These are phyloP conservation scores for Ceratocystis smalleyi DNA, from an alignment of 2,329 filamentous ascomycete genomes.

Conservation along the genomic window DNA sequence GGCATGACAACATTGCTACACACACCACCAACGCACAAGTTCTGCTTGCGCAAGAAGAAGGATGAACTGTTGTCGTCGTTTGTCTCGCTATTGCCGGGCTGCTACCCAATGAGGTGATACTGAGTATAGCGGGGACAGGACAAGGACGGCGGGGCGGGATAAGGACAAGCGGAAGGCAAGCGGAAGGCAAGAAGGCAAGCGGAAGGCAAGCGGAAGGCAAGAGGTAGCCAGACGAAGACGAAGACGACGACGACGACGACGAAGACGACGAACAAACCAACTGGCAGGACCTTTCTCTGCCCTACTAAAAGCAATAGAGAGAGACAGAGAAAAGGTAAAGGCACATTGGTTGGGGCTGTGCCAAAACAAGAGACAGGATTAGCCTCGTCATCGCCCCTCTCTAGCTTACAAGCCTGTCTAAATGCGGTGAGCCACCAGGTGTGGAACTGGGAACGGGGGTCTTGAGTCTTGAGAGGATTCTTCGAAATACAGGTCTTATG, in stretches of 20 bases:
- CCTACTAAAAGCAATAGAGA: neutral
- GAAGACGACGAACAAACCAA: no score
- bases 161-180: no score
- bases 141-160: no score
- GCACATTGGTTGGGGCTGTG: constrained; percentile 1
- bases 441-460: neutral
- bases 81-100: no score
- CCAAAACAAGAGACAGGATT: constrained; percentile 3
- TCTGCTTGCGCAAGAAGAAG: neutral
- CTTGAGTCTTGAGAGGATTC: neutral
- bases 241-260: no score
- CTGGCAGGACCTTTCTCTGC: no score
- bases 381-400: constrained; percentile 9
- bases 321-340: neutral
- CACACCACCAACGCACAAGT: neutral
- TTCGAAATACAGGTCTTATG: neutral
- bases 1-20: neutral
- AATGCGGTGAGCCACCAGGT: neutral
- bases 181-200: no score
- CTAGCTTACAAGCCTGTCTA: neutral
- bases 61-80: no score
- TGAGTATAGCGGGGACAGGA: no score
- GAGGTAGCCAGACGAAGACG: no score
- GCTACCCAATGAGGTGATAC: no score
- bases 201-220: no score